Evolutionary conservation across 2,329 filamentous ascomycete genomes (phyloP), one percentile per base, ranked within the genome.

Genomic region (Colletotrichum abscissum): DNA sequence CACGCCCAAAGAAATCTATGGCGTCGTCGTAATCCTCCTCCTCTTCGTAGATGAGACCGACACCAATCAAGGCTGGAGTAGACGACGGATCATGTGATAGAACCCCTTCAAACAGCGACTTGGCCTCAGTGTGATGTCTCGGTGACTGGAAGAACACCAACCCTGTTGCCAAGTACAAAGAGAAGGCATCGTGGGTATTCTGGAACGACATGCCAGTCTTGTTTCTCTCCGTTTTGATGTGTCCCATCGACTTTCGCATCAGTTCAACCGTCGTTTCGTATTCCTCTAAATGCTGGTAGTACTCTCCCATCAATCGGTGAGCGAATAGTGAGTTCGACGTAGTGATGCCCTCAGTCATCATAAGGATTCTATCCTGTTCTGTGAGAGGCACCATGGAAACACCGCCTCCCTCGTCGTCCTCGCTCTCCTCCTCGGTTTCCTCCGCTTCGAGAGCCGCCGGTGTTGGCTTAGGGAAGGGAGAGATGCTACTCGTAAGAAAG

Each of bases 21-120:
- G 97, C 97, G 78, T 94, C 89, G 59, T 90, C 87, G 78, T 94
- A 98, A 75, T 98, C 93, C 78, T 98, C 93, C 76, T 98, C 95
- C 78, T 98, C 97, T 81, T 98, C 95, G 59, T 95, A 92, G 54
- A 99, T 96, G 28, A 98, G 84, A 1, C 97, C 97, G 42, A 98
- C 91, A 0, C 97, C 97, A 58, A 98, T 94, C 74, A 99, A 86
- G 2, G 95, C 95, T 35, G 91, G 85, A 0, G 95, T 97, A 0
- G 93, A 95, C 3, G 90, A 90, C 2, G 92, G 88, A 69, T 97
- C 95, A 30, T 93, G 90, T 60, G 90, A 86, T 1, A 99, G 87
- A 5, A 98, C 93, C 35, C 89, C 89, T 77, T 98, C 92, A 77
- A 99, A 98, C 0, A 98, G 87, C n/a, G 83, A 83, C 79, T 94